Evolutionary conservation across 768 basidiomycete species (phyloP), one percentile per base, ranked within the genome.

Genomic region (Chiua virens): DNA sequence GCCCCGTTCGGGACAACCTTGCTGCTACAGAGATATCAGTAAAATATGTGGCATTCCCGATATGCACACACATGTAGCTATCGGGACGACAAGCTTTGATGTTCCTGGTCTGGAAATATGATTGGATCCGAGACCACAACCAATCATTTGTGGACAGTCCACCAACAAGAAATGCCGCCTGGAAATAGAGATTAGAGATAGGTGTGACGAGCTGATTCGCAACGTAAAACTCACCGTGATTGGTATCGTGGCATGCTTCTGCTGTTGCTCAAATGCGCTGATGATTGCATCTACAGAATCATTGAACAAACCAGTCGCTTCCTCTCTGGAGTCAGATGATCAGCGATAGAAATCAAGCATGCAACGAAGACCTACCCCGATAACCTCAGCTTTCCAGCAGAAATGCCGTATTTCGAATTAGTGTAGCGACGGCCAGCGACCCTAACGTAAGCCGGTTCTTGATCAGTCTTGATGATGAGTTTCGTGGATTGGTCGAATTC

Each of bases 101-200:
- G 9, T 47, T 38, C 13, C 15, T 35, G 2, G 0, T 10, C 28
- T 23, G 10, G 39, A 60, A 60, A 34, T 60, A 59, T 1, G 46
- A 42, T 23, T 59, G 45, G 15, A 59, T 41, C 6, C 34, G 50
- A 36, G 30, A 34, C 47, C 50, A 49, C 11, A 60, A 41, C 28
- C 37, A 47, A 9, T 53, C 38, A 10, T 53, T 60, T 4, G 32
- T 34, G 13, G 46, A 44, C 1, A 57, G 23, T 1, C 54, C 59
- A 1, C 58, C 59, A 7, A 60, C 44, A n/a, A 60, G 28, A 10
- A 60, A 57, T 9, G 34, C 59, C 23, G 8, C 42, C 58, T 60
- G 32, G 6, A 17, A 18, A 43, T n/a, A n/a, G n/a, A n/a, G n/a
- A n/a, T n/a, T 6, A n/a, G 9, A 18, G 17, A 9, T 45, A 8